Conservation (phyloP, 495 filamentous ascomycete genomes). For the Aspergillus asperescens region DNA sequence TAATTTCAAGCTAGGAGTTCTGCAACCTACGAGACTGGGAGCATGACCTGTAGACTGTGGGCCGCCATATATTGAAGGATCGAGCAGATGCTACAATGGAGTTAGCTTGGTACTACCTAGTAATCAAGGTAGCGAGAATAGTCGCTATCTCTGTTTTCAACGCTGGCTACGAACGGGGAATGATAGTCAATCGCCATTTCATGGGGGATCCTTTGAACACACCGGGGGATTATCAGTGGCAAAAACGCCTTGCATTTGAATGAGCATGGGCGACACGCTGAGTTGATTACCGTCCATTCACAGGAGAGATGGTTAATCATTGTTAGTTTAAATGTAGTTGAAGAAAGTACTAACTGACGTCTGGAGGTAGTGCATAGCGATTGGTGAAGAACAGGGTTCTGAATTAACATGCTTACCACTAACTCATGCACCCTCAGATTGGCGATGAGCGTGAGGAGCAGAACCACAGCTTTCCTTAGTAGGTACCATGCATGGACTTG, state of each 20-base stretch:
- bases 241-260: background rate
- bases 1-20: background rate
- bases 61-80: slow-evolving; percentile 2
- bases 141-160: background rate
- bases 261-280: background rate
- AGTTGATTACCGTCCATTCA: background rate
- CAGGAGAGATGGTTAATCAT: background rate
- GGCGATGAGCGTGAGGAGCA: background rate
- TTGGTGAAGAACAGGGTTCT: background rate
- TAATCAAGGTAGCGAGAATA: background rate
- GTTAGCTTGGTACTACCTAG: background rate
- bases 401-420: background rate
- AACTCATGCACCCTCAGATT: background rate
- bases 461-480: background rate
- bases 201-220: background rate
- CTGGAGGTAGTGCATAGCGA: background rate
- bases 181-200: slow-evolving; percentile 1
- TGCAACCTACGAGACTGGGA: background rate
- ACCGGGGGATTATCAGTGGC: background rate
- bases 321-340: background rate
- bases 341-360: background rate
- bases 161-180: background rate
- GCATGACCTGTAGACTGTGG: too few relatives aligned
- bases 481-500: slow-evolving; percentile 1
- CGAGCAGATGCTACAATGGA: background rate